Evolutionary conservation across 495 filamentous ascomycete genomes (phyloP).

Genomic region (Hypoxylon perforatum): DNA sequence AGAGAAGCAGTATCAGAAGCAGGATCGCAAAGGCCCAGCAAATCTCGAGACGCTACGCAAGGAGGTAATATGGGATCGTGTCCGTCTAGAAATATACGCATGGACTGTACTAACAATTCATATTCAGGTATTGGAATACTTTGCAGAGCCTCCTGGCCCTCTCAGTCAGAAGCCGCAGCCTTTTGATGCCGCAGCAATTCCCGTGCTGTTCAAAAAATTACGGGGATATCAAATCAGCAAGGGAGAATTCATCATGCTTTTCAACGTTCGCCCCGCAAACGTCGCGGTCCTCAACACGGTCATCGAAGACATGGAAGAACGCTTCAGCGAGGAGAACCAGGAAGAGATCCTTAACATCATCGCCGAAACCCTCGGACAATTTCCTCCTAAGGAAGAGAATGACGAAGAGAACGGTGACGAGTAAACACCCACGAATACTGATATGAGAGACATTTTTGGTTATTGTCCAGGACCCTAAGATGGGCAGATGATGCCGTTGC

Average conservation of each 20-base stretch:
- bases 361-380: slow-evolving; percentile 54
- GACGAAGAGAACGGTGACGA: slow-evolving; percentile 45
- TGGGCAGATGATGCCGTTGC: neutral
- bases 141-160: slow-evolving; percentile 53
- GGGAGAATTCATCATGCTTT: slow-evolving; percentile 57
- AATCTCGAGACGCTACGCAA: slow-evolving; percentile 51
- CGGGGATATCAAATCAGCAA: slow-evolving; percentile 54
- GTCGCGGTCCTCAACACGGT: slow-evolving; percentile 51
- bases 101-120: slow-evolving; percentile 5
- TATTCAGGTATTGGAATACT: slow-evolving; percentile 50
- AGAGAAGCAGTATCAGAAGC: slow-evolving; percentile 48
- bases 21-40: slow-evolving; percentile 53
- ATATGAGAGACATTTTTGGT: slow-evolving; percentile 11
- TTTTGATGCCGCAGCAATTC: slow-evolving; percentile 47
- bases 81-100: neutral
- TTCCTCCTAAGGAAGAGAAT: slow-evolving; percentile 39
- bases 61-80: slow-evolving; percentile 36
- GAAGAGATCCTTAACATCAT: slow-evolving; percentile 55
- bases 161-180: slow-evolving; percentile 54
- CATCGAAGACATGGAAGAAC: slow-evolving; percentile 59
- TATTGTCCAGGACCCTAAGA: neutral
- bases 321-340: slow-evolving; percentile 56
- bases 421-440: too few species aligned
- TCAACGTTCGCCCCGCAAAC: slow-evolving; percentile 56
- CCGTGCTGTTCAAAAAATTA: slow-evolving; percentile 51